Conservation (phyloP, 2,329 filamentous ascomycete species). For the Coniochaeta sp. region DNA sequence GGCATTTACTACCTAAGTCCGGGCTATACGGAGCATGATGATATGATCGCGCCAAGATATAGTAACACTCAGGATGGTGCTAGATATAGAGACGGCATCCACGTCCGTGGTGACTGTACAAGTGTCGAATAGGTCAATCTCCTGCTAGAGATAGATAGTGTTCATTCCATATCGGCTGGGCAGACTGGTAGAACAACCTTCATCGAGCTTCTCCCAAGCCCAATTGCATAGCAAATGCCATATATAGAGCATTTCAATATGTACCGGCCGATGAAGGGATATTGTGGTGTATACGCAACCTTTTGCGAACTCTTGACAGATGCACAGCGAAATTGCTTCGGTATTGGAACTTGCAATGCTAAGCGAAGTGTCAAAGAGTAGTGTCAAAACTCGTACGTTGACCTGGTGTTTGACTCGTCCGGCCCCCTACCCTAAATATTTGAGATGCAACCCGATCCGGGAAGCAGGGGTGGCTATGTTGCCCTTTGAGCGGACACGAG, state of each 20-base stretch:
- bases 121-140: background rate
- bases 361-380: background rate
- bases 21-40: background rate
- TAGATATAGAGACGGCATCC: background rate
- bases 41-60: background rate
- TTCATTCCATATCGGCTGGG: background rate
- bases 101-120: no score
- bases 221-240: background rate
- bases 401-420: background rate
- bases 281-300: background rate
- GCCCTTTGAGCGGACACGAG: no score
- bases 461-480: no score
- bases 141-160: background rate
- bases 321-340: conserved; percentile 16
- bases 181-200: background rate
- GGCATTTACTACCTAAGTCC: background rate
- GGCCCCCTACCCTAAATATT: background rate
- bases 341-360: conserved; percentile 15
- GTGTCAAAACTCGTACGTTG: background rate
- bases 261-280: background rate
- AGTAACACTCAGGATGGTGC: background rate
- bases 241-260: background rate
- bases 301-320: background rate
- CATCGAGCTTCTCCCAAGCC: background rate
- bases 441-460: no score